These are phyloP conservation scores for Xylaria sp. DNA, from an alignment of 2,329 filamentous ascomycete species.

Conservation along the genomic window DNA sequence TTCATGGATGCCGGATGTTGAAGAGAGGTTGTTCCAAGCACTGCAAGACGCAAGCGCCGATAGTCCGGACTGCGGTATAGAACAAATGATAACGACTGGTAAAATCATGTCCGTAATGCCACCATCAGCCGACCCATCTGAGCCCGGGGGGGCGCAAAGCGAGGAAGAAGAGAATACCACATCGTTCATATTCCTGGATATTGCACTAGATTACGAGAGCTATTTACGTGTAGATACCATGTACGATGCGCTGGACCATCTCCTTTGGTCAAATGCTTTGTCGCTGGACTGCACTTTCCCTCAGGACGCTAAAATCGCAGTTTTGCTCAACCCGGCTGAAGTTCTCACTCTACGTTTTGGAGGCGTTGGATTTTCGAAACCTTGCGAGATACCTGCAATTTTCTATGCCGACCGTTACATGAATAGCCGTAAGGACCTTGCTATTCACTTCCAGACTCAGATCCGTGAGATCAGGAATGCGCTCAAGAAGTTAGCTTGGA, in stretches of 20 bases:
- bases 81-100: constrained; percentile 43
- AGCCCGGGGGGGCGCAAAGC: constrained; percentile 46
- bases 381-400: constrained; percentile 61
- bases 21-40: constrained; percentile 54
- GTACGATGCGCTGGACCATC: constrained; percentile 61
- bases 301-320: constrained; percentile 55
- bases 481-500: constrained; percentile 40
- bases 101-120: constrained; percentile 37
- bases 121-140: constrained; percentile 23
- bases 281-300: constrained; percentile 50
- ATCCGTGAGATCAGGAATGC: constrained; percentile 43
- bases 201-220: constrained; percentile 52
- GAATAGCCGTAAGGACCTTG: constrained; percentile 57
- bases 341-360: constrained; percentile 61
- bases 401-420: constrained; percentile 68
- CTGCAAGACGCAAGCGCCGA: constrained; percentile 36
- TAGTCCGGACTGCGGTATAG: constrained; percentile 41
- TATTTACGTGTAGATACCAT: constrained; percentile 56
- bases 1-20: constrained; percentile 58
- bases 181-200: constrained; percentile 56
- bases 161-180: constrained; percentile 41
- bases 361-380: constrained; percentile 55
- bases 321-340: constrained; percentile 60
- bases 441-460: constrained; percentile 57
- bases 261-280: constrained; percentile 60